Evolutionary conservation across 495 filamentous ascomycete genomes (phyloP), one percentile per base, ranked within the genome.

Genomic region (Tuber aestivum): DNA sequence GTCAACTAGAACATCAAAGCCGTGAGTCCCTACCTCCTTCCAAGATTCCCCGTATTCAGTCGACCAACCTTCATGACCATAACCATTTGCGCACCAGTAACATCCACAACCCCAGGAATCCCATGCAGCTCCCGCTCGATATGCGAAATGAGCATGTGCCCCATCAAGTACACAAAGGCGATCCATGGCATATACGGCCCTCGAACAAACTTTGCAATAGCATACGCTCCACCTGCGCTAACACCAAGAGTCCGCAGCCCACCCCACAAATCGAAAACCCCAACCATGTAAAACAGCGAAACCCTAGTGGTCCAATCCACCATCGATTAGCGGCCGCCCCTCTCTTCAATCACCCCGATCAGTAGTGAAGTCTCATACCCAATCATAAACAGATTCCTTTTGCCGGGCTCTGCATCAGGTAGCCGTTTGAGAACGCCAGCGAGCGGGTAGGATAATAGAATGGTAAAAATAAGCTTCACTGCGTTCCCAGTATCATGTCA

Each of bases 151-250:
- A 94, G 93, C 92, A 99, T 93, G 84, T 98, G 95, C 76, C 92
- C 90, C 96, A 99, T 99, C 73, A 96, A 82, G 84, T 95, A 97
- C 73, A 93, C 88, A 84, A 99, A 98, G 69, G 90, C 94, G 68
- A 97, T 89, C 95, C 95, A 99, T 85, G 96, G 96, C 95, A 99
- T 99, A 84, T 94, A 92, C 5, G 93, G 93, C n/a, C 93, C 93
- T 71, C 93, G 87, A 32, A 98, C 86, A 83, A 92, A 95, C 79
- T 89, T 88, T 72, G 95, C 91, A 79, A 98, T 97, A 74, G 87
- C 85, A 83, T 98, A 98, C 42, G 93, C 88, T 48, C 89, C 95
- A 37, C 86, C 88, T 0, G 95, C 89, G 80, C 91, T 92, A 80
- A 96, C 90, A 45, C 93, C 82, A 32, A 99, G 84, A 1, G 94